Conservation (phyloP, 306 rosid genomes). For the Phaseolus lunatus region DNA sequence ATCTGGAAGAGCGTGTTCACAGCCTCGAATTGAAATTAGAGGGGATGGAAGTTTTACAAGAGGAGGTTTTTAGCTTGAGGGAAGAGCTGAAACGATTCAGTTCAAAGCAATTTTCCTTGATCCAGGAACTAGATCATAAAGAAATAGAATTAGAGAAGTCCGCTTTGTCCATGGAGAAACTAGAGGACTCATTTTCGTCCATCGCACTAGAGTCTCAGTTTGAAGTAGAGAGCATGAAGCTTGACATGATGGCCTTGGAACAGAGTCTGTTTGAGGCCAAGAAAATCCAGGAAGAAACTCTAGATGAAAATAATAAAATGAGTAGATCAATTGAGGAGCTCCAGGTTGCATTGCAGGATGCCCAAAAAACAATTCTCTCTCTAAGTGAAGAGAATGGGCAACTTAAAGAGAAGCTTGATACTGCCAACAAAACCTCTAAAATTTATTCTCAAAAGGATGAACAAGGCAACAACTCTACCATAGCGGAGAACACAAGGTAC, state of each 20-base stretch:
- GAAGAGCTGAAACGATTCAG: constrained; percentile 64
- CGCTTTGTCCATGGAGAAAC: constrained; percentile 61
- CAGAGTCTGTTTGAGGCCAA: constrained; percentile 69
- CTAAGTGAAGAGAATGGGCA: constrained; percentile 66
- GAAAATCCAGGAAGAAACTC: constrained; percentile 71
- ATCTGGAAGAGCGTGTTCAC: constrained; percentile 59
- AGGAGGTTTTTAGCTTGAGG: constrained; percentile 61
- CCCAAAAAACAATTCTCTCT: constrained; percentile 50
- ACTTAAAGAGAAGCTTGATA: constrained; percentile 61
- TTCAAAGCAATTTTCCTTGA: constrained; percentile 62
- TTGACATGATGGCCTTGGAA: constrained; percentile 79
- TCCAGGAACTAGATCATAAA: constrained; percentile 64
- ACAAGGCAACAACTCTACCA: constrained; percentile 42
- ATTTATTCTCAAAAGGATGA: constrained; percentile 68
- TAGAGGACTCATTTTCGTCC: constrained; percentile 75
- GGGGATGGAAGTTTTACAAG: constrained; percentile 60
- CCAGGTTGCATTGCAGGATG: constrained; percentile 58
- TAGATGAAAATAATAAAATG: constrained; percentile 64
- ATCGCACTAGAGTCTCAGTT: constrained; percentile 83
- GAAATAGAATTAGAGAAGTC: constrained; percentile 69
- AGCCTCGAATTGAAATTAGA: constrained; percentile 65
- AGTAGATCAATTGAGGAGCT: constrained; percentile 60
- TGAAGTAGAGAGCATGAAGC: constrained; percentile 90
- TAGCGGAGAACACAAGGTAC: constrained; percentile 63
- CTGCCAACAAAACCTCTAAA: constrained; percentile 52